phyloP scores from a whole-genome alignment of 164 flowering plant species.

The Vitis amurensis region DNA sequence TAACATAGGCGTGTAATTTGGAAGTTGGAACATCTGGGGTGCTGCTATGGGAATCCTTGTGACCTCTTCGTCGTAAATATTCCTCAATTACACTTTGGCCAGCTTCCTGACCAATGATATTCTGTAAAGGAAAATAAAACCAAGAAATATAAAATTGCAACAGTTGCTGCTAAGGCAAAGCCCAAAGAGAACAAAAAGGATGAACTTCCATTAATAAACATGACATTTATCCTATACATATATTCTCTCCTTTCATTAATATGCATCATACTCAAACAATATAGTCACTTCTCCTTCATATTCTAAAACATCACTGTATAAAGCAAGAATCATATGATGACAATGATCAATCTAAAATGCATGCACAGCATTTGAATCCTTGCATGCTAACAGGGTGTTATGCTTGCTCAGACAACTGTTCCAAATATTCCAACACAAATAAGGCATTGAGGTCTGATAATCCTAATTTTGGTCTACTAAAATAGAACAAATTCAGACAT shows the following conservation, averaged over 20 bases:
- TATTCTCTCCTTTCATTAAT: background rate
- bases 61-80: slow-evolving; percentile 76
- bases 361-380: too few relatives aligned
- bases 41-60: slow-evolving; percentile 26
- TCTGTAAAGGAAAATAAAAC: slow-evolving; percentile 43
- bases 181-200: background rate
- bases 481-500: too few relatives aligned
- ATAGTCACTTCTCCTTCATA: slow-evolving; percentile 1
- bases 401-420: too few relatives aligned
- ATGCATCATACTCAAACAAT: background rate
- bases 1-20: slow-evolving; percentile 71
- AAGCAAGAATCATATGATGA: background rate
- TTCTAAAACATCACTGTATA: background rate
- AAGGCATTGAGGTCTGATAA: too few relatives aligned
- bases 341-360: too few relatives aligned
- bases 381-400: too few relatives aligned
- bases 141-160: background rate
- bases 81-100: slow-evolving; percentile 77
- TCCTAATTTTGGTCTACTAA: too few relatives aligned
- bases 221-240: background rate
- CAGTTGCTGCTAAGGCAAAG: background rate
- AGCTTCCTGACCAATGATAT: slow-evolving; percentile 78
- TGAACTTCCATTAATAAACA: background rate
- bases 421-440: too few relatives aligned
- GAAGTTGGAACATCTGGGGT: slow-evolving; percentile 32